Conservation (phyloP, 2,329 filamentous ascomycete genomes). For the Dothiorella sarmentorum region DNA sequence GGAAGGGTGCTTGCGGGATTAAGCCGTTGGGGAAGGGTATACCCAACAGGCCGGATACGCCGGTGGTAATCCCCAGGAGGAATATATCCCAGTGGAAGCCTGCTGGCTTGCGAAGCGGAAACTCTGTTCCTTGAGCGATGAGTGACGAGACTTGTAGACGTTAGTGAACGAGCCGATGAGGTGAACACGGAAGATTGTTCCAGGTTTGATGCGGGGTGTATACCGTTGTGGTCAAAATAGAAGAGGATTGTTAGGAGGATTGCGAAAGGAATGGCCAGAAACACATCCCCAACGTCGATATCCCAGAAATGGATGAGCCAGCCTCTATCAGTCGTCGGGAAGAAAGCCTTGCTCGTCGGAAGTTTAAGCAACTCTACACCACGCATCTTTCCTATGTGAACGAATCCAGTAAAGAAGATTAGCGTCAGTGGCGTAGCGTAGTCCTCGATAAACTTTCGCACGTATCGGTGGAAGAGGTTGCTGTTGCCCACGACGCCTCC, state of each 20-base stretch:
- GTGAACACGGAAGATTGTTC: too few species aligned
- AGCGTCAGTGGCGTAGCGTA: slow-evolving; percentile 69
- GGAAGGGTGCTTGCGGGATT: slow-evolving; percentile 58
- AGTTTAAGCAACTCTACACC: slow-evolving; percentile 65
- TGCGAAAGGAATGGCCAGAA: slow-evolving; percentile 83
- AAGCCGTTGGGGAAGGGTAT: slow-evolving; percentile 58
- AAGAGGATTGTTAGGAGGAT: slow-evolving; percentile 79
- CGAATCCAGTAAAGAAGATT: slow-evolving; percentile 86
- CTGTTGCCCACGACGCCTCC: slow-evolving; percentile 65
- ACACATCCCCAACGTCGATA: slow-evolving; percentile 67
- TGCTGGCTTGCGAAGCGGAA: slow-evolving; percentile 55
- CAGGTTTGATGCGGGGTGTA: not conserved
- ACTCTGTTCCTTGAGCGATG: slow-evolving; percentile 55
- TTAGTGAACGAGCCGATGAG: slow-evolving; percentile 21
- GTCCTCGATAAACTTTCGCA: slow-evolving; percentile 82
- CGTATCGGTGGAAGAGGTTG: slow-evolving; percentile 67
- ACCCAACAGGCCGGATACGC: slow-evolving; percentile 54
- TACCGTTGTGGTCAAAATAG: slow-evolving; percentile 77
- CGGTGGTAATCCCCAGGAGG: slow-evolving; percentile 54
- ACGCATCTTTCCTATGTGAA: slow-evolving; percentile 81
- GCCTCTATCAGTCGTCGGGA: slow-evolving; percentile 66
- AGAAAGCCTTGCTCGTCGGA: slow-evolving; percentile 74
- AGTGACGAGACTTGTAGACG: slow-evolving; percentile 45
- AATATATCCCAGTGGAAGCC: slow-evolving; percentile 63
- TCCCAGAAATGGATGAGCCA: slow-evolving; percentile 87